These are phyloP conservation scores for Lagerstroemia fauriei DNA, from an alignment of 441 rosid genomes.

Conservation along the genomic window DNA sequence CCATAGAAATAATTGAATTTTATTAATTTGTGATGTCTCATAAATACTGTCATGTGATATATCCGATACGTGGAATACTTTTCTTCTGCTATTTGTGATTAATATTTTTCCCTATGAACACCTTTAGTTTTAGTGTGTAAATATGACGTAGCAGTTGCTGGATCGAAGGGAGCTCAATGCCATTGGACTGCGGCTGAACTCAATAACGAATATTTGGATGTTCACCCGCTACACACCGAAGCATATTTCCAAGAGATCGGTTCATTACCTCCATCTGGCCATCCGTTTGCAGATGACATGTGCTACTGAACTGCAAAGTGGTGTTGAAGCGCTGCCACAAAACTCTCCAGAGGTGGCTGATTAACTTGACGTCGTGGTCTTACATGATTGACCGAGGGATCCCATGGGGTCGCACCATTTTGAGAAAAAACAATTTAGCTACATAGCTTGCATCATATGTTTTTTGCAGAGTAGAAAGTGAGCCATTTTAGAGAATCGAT, in stretches of 20 bases:
- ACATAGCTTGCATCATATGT: background rate
- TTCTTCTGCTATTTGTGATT: no score
- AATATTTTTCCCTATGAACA: no score
- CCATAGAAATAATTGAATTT: no score
- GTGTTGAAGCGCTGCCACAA: conserved; percentile 5
- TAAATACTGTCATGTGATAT: no score
- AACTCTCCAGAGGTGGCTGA: conserved; percentile 7
- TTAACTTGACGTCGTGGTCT: background rate
- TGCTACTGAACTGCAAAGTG: background rate
- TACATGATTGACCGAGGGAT: conserved; percentile 1
- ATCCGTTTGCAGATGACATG: background rate
- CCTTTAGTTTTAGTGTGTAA: no score
- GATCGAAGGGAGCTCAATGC: no score
- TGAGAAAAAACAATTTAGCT: background rate
- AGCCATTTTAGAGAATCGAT: background rate
- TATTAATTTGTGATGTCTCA: no score
- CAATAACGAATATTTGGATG: no score
- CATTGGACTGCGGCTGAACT: no score
- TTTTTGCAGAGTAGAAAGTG: background rate
- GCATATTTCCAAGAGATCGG: background rate
- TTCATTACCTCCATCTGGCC: background rate
- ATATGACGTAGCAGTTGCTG: no score
- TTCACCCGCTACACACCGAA: background rate
- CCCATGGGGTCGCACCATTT: conserved; percentile 1
- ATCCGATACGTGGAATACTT: no score